Conservation (phyloP, 805 yeast species). For the Pichia kluyveri region DNA sequence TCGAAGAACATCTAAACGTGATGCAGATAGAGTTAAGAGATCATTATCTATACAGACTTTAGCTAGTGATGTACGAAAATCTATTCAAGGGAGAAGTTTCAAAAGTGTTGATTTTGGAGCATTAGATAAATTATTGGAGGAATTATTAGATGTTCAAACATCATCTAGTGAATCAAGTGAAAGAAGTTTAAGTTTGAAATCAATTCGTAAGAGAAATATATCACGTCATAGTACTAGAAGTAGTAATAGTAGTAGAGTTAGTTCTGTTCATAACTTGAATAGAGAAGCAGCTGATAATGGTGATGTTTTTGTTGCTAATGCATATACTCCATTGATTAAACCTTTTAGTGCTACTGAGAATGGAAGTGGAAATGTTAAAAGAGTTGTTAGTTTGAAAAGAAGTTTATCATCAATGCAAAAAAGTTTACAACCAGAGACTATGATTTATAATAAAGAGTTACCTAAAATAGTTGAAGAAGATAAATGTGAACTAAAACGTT, state of each 20-base stretch:
- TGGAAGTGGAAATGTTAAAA: background rate
- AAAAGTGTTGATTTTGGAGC: conserved; percentile 6
- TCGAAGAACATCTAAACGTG: background rate
- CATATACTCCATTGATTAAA: background rate
- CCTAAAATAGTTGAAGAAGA: background rate
- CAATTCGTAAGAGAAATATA: no score
- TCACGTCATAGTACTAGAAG: no score
- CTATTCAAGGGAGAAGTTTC: background rate
- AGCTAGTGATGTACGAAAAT: background rate
- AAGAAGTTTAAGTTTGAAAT: background rate
- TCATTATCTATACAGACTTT: conserved; percentile 1
- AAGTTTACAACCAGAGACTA: no score
- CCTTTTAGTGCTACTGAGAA: background rate
- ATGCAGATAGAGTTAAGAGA: background rate
- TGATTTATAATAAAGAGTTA: background rate
- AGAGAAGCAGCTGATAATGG: no score
- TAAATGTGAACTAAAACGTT: conserved; percentile 17
- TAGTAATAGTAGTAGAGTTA: background rate
- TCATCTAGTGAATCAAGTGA: background rate
- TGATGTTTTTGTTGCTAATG: background rate
- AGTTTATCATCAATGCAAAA: background rate
- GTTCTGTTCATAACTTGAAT: background rate
- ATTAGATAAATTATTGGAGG: conserved; percentile 3
- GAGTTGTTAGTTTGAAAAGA: background rate
- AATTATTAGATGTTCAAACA: background rate